Base-by-base conservation (phyloP, 805 yeast genomes). In the Candida oleophila region DNA sequence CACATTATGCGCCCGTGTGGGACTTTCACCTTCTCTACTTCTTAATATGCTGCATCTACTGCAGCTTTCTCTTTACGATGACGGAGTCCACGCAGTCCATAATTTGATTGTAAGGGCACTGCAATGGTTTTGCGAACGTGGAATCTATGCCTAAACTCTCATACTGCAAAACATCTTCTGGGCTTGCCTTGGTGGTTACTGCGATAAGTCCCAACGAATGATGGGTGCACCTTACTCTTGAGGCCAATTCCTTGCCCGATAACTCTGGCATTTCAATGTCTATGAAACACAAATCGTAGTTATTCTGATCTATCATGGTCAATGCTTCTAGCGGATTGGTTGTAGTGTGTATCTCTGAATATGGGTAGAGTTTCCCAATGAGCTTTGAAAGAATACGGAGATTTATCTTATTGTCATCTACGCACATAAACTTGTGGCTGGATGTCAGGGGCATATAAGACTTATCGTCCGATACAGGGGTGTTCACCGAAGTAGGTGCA, bases 251-350 rank as follows among this genome's bases (percentile, higher is more conserved):
- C 4, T 68, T 56, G 11, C 78, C 78, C 16, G 67, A 56, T 16
- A 73, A 58, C 11, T 52, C 55, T 3, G 78, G 78, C 78, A 73
- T 73, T 49, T 73, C 78, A 28, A 73, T 73, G 51, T 73, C 78
- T 36, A 73, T 56, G 44, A 73, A 73, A 5, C 70, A 58, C 28
- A 66, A 53, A 46, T 71, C 70, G 43, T 56, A 68, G 15, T 38
- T 34, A 1, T 47, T 39, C 12, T 48, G 40, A 14, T 52, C 47
- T 44, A 59, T 45, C 8, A 70, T 68, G 36, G 55, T 52, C 1
- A 68, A 57, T 22, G 66, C 56, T 47, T 72, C 70, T 37, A 59
- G 60, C 8, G 65, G 53, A 30, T 60, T 59, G 11, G 55, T 57
- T 9, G 71, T 56, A 11, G 45, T 44, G 14, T 42, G 33, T 4